Evolutionary conservation across 139 green algal species (phyloP).

Genomic region (Micractinium sp.): DNA sequence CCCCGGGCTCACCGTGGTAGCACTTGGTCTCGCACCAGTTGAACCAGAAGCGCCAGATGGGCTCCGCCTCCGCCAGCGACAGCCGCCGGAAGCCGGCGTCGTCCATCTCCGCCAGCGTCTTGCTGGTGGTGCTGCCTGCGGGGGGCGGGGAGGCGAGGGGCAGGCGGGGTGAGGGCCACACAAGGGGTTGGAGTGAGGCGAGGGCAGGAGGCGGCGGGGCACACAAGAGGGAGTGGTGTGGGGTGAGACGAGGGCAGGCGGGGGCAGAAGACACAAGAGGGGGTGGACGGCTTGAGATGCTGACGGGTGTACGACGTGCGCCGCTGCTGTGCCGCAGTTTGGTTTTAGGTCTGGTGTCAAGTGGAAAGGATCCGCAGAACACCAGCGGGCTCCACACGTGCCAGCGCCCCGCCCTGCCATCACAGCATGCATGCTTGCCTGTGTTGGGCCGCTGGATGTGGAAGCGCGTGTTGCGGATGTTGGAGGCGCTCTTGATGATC

Average conservation of each 20-base stretch:
- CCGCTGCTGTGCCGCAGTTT: background rate
- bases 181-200: background rate
- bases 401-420: too few relatives aligned
- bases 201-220: background rate
- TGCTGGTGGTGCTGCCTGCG: background rate
- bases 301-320: background rate
- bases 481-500: conserved; percentile 38
- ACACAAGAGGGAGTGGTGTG: background rate
- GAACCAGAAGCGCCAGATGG: conserved; percentile 45
- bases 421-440: background rate
- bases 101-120: conserved; percentile 2
- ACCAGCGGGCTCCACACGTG: too few relatives aligned
- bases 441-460: conserved; percentile 23
- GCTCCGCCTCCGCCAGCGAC: conserved; percentile 10
- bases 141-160: background rate
- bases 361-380: background rate
- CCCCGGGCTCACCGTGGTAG: conserved; percentile 23
- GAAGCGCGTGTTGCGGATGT: conserved; percentile 33
- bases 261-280: too few relatives aligned
- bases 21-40: conserved; percentile 25
- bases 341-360: background rate
- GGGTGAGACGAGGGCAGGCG: too few relatives aligned
- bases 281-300: too few relatives aligned
- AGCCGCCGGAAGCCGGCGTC: conserved; percentile 3
- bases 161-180: background rate